phyloP scores from a whole-genome alignment of 768 basidiomycete species.

The Boletus edulis region DNA sequence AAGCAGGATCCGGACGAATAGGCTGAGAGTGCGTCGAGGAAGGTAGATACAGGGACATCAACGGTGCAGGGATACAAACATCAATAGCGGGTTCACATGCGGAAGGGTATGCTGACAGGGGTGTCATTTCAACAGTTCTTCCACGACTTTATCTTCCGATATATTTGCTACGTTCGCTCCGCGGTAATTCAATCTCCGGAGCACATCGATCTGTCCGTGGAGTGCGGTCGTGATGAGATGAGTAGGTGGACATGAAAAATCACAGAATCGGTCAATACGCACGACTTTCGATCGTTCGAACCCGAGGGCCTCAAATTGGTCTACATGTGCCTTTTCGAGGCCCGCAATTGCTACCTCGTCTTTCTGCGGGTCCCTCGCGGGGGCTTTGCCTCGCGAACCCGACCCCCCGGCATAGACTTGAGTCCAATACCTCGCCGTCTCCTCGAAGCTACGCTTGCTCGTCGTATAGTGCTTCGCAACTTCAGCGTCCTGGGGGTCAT shows the following conservation, averaged over 20 bases:
- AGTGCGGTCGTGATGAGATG: background rate
- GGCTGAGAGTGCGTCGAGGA: constrained; percentile 12
- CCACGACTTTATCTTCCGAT: constrained; percentile 78
- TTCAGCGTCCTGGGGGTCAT: constrained; percentile 97
- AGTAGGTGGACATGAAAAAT: background rate
- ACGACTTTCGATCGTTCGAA: constrained; percentile 86
- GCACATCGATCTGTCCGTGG: constrained; percentile 70
- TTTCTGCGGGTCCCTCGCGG: constrained; percentile 30
- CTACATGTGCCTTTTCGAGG: constrained; percentile 78
- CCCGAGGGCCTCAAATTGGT: constrained; percentile 79
- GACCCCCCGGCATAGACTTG: constrained; percentile 86
- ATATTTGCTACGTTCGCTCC: constrained; percentile 79
- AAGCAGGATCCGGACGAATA: constrained; percentile 16
- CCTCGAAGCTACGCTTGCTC: constrained; percentile 82
- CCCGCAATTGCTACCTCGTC: constrained; percentile 71
- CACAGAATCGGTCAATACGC: constrained; percentile 33
- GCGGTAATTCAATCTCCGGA: constrained; percentile 85
- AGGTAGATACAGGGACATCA: constrained; percentile 28
- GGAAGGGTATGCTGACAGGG: constrained; percentile 23
- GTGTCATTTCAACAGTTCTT: constrained; percentile 72
- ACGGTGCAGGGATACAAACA: constrained; percentile 23
- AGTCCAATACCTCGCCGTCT: constrained; percentile 93
- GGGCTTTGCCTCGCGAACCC: constrained; percentile 39
- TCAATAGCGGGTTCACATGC: constrained; percentile 20
- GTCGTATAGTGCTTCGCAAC: constrained; percentile 97